phyloP scores from a whole-genome alignment of 345 rosid genomes.

The Citrus sp. region DNA sequence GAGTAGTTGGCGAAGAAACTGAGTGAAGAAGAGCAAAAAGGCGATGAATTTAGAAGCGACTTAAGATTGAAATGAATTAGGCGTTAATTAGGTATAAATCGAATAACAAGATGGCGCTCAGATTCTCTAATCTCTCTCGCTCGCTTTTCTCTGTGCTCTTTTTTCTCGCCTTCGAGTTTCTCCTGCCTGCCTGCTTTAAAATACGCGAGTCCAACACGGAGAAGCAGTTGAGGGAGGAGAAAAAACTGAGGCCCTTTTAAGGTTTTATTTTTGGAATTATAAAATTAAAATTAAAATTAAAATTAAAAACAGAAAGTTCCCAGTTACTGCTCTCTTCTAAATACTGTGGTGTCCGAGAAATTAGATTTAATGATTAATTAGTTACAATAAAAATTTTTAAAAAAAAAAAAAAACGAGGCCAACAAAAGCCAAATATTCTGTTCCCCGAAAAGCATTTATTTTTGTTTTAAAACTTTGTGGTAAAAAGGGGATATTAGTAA shows the following conservation, averaged over 20 bases:
- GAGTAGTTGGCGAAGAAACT: neutral
- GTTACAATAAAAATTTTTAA: neutral
- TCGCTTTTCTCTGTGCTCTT: neutral
- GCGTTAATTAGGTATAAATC: constrained; percentile 2
- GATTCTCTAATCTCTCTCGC: constrained; percentile 12
- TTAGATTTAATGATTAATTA: neutral
- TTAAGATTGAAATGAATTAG: constrained; percentile 1
- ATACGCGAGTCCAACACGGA: constrained; percentile 63
- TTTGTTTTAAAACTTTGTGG: neutral
- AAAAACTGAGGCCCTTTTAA: neutral
- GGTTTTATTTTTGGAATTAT: neutral
- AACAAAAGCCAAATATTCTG: constrained; percentile 8
- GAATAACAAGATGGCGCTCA: neutral
- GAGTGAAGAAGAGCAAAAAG: neutral
- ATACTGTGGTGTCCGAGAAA: neutral
- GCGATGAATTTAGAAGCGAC: neutral
- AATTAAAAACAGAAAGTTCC: neutral
- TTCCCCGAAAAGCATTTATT: neutral
- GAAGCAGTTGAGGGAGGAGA: constrained; percentile 41
- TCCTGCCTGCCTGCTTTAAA: constrained; percentile 23
- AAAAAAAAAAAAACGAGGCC: neutral
- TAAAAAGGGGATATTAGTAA: neutral
- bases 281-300: neutral
- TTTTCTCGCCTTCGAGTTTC: neutral
- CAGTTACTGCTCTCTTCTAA: neutral